A percentile compares a stretch with the other conserved stretches of the same genome.
phyloP scores from a whole-genome alignment of 495 filamentous ascomycete species.

The Annulohypoxylon moriforme region DNA sequence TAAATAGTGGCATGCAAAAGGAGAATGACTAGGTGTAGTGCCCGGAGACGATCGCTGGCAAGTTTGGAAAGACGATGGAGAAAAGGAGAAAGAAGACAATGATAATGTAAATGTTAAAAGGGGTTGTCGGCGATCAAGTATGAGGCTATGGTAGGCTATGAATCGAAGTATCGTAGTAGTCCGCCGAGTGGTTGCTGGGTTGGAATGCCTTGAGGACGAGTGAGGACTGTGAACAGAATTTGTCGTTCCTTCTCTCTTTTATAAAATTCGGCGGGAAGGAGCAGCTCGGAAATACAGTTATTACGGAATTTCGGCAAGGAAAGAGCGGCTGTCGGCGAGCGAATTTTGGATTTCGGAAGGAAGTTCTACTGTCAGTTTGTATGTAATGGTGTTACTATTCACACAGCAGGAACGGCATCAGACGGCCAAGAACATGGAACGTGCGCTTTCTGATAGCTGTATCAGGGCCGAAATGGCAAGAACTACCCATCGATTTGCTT shows the following conservation, averaged over 20 bases:
- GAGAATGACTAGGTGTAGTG: background rate
- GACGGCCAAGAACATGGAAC: background rate
- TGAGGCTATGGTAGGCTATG: background rate
- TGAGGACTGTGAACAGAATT: background rate
- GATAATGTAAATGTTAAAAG: too few relatives aligned
- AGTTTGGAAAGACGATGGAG: background rate
- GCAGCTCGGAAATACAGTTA: background rate
- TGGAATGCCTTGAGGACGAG: background rate
- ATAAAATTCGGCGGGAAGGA: background rate
- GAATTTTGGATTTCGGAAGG: background rate
- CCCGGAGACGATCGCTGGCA: too few relatives aligned
- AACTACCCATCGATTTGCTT: background rate
- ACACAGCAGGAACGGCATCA: background rate
- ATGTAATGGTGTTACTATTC: background rate
- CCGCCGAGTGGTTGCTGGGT: background rate
- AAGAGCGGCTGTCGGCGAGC: background rate
- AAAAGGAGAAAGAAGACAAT: background rate
- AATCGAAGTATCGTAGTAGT: background rate
- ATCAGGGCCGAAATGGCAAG: background rate
- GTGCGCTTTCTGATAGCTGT: background rate
- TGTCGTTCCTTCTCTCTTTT: background rate
- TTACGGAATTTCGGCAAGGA: background rate
- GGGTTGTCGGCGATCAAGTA: background rate
- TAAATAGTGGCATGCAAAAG: too few relatives aligned
- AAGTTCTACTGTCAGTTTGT: background rate